phyloP scores from a whole-genome alignment of 2,329 filamentous ascomycete genomes.

The Colletotrichum paranaense region DNA sequence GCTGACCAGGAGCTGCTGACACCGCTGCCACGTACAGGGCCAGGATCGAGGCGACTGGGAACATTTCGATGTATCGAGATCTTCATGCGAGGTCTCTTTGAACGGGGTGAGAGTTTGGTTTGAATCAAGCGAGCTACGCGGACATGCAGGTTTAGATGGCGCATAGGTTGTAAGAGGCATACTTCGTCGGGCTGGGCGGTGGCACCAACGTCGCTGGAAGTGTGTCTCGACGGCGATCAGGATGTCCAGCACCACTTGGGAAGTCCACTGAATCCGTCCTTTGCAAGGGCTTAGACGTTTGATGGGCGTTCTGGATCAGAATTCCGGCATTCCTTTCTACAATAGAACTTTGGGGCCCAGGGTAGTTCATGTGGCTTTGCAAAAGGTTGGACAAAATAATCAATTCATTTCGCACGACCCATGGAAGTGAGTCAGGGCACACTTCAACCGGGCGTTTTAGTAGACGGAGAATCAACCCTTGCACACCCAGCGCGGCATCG shows the following conservation, averaged over 20 bases:
- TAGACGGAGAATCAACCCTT: background rate
- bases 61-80: background rate
- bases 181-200: background rate
- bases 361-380: background rate
- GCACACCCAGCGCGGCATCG: background rate
- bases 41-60: background rate
- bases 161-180: slow-evolving; percentile 8
- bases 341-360: slow-evolving; percentile 1
- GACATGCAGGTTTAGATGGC: background rate
- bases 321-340: slow-evolving; percentile 21
- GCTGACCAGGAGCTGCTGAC: background rate
- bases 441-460: background rate
- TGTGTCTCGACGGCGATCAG: background rate
- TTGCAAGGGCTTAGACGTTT: background rate
- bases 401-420: background rate
- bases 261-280: slow-evolving; percentile 1
- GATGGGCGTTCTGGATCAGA: slow-evolving; percentile 13
- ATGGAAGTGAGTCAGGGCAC: background rate
- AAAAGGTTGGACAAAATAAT: background rate
- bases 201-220: slow-evolving; percentile 10
- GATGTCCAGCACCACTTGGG: slow-evolving; percentile 1
- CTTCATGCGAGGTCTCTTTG: background rate
- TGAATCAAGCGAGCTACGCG: background rate
- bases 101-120: background rate
- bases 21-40: slow-evolving; percentile 6